Evolutionary conservation across 805 yeast genomes (phyloP), one percentile per base, ranked within the genome.

Genomic region (Blastobotrys muscicola): DNA sequence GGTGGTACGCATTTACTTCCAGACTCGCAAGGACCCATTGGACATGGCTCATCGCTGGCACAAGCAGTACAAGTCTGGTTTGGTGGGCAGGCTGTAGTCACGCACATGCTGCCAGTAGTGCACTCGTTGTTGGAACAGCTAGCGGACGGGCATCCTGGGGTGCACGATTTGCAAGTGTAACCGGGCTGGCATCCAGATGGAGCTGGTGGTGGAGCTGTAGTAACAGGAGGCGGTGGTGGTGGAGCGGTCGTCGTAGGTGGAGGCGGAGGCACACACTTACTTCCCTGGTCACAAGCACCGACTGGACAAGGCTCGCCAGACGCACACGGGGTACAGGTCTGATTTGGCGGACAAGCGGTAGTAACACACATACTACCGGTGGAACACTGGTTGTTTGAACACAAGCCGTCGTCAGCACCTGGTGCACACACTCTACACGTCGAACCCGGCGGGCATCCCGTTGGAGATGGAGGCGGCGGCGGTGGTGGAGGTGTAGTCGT

Each of bases 131-230:
- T 12, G 14, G 15, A 32, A 32, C 14, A n/a, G 34, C 12, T n/a
- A n/a, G 12, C 34, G 14, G 34, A 32, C 14, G 34, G 34, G 14
- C 34, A 39, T 29, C 16, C 36, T 39, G 32, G 29, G 23, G 31
- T 36, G 36, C 32, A 35, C 34, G 37, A 41, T 11, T 6, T 29
- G 29, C 34, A 29, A 14, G n/a, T 12, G 33, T 8, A 26, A 9
- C 13, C 36, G 33, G 38, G 46, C 42, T 12, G 23, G 15, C 34
- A 44, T 29, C 33, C 44, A 13, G 30, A 9, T 7, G 36, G 36
- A 14, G 16, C 5, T n/a, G 36, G 15, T 12, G 42, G 13, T 11
- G 35, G 35, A 12, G 26, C 10, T 6, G 43, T 11, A 8, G 43
- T 16, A 6, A 15, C 20, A 9, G 33, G 38, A 16, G 43, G 38